Evolutionary conservation across 495 filamentous ascomycete species (phyloP), one percentile per base, ranked within the genome.

Genomic region (Neurospora sp.): DNA sequence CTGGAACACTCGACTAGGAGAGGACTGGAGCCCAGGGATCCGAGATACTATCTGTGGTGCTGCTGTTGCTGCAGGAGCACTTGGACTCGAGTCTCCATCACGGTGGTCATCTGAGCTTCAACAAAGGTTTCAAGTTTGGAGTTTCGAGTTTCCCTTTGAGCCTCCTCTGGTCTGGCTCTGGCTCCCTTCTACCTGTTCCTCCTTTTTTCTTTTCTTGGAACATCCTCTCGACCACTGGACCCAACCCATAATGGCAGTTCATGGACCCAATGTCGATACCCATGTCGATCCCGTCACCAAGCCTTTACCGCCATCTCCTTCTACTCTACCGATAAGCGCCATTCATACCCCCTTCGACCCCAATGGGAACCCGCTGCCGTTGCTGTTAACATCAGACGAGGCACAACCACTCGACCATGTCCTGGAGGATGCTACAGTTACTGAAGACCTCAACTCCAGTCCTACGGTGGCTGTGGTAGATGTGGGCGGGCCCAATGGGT

Each of bases 401-500:
- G 2, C 5, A 38, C 69, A 37, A 38, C 16, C 69, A 70, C 69
- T 39, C 31, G 10, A 27, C 6, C 39, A 46, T 39, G 54, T 31
- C 62, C 46, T 39, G 12, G 69, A 69, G n/a, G 41, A 41, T 23
- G 46, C 40, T 62, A 71, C 71, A 5, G 69, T 23, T n/a, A 38
- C 38, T 18, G 54, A 37, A 18, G 12, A 14, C 54, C 7, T 66
- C 54, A 7, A 16, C 54, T 66, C 54, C 23, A 66, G 54, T 35
- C 54, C 54, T 8, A 62, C 20, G 8, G 54, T 62, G 42, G 76
- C 78, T 73, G 69, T 70, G n/a, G 73, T 75, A 46, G 70, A 16
- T 14, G 71, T 72, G 40, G 77, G 78, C 27, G 72, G 75, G 18
- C 71, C 74, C 37, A 78, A 80, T 38, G 72, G 71, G 14, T 82